Percentiles rank a stretch among this genome's conserved stretches.
phyloP scores from a whole-genome alignment of 1,284 basidiomycete genomes.

The Sanghuangporus weigelae region DNA sequence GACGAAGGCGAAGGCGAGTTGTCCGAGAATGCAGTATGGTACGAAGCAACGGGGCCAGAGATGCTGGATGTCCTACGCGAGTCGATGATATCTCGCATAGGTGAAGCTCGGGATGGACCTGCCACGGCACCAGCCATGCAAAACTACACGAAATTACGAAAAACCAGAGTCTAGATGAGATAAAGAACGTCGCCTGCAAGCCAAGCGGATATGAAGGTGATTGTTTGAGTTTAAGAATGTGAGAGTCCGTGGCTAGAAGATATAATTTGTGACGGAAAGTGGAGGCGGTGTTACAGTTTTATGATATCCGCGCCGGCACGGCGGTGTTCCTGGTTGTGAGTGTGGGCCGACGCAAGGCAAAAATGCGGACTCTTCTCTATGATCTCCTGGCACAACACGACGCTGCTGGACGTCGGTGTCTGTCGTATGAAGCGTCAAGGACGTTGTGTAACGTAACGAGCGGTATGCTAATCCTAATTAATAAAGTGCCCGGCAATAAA shows the following conservation, averaged over 20 bases:
- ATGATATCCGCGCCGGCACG: background rate
- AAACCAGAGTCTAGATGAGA: background rate
- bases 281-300: background rate
- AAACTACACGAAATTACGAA: background rate
- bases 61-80: conserved; percentile 12
- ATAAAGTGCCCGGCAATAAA: too few relatives aligned
- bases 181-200: background rate
- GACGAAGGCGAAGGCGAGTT: conserved; percentile 15
- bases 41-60: conserved; percentile 12
- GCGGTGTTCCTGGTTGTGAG: background rate
- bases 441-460: too few relatives aligned
- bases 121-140: conserved; percentile 6
- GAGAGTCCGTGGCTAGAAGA: background rate
- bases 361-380: background rate
- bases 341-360: background rate
- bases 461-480: too few relatives aligned
- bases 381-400: too few relatives aligned
- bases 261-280: conserved; percentile 3
- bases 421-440: too few relatives aligned
- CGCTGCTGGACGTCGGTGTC: too few relatives aligned
- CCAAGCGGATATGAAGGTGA: background rate
- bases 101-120: conserved; percentile 11
- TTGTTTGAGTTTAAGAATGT: background rate
- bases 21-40: conserved; percentile 11
- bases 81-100: conserved; percentile 6